Evolutionary conservation across 1,284 basidiomycete genomes (phyloP).

Genomic region (Cutaneotrichosporon curvatum): DNA sequence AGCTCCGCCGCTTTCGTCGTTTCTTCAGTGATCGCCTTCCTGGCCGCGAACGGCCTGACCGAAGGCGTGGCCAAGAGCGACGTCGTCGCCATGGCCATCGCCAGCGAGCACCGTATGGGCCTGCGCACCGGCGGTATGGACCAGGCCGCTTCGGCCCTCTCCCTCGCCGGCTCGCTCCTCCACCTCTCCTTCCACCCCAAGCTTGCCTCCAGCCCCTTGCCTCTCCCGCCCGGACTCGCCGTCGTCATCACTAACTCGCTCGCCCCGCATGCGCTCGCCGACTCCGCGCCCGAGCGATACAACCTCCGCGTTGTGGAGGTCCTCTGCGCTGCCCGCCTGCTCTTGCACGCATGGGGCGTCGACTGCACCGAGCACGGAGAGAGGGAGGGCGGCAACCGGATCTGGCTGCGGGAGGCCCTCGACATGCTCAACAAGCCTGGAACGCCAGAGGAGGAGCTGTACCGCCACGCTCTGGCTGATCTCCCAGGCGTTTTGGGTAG

Average conservation of each 20-base stretch:
- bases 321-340: slow-evolving; percentile 65
- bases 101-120: slow-evolving; percentile 75
- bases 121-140: slow-evolving; percentile 47
- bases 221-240: slow-evolving; percentile 41
- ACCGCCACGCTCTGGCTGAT: slow-evolving; percentile 12
- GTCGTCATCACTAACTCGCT: slow-evolving; percentile 80
- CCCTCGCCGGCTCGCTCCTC: slow-evolving; percentile 59
- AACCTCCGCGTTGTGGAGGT: slow-evolving; percentile 84
- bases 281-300: slow-evolving; percentile 67
- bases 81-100: slow-evolving; percentile 65
- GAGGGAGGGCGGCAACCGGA: slow-evolving; percentile 14
- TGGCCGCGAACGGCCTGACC: slow-evolving; percentile 65
- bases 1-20: slow-evolving; percentile 69
- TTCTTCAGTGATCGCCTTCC: slow-evolving; percentile 67
- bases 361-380: slow-evolving; percentile 17
- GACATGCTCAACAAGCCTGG: slow-evolving; percentile 48
- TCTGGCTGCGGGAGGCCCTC: slow-evolving; percentile 46
- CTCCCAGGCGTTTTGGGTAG: slow-evolving; percentile 17
- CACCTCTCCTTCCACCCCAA: slow-evolving; percentile 74
- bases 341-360: slow-evolving; percentile 56
- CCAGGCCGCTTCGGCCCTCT: slow-evolving; percentile 74
- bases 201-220: slow-evolving; percentile 57
- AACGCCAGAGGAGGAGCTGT: slow-evolving; percentile 35
- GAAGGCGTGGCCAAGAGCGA: slow-evolving; percentile 58
- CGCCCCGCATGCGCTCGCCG: slow-evolving; percentile 72